phyloP scores from a whole-genome alignment of 345 rosid genomes.

The Turnera subulata region DNA sequence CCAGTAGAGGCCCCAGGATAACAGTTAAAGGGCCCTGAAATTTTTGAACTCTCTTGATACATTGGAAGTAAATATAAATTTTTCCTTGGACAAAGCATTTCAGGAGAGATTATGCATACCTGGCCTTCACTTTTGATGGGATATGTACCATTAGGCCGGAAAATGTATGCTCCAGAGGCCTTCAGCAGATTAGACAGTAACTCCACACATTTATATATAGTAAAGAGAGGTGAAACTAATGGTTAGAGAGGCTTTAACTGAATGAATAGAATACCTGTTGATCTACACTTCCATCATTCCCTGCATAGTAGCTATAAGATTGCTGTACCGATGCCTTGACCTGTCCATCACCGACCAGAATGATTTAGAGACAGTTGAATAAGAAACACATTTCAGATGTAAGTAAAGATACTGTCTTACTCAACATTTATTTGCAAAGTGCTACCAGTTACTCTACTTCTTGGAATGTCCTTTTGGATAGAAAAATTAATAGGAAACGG shows the following conservation, averaged over 20 bases:
- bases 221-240: conserved; percentile 1
- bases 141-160: conserved; percentile 69
- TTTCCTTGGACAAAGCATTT: background rate
- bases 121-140: conserved; percentile 21
- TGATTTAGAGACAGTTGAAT: background rate
- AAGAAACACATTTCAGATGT: conserved; percentile 8
- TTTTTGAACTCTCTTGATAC: background rate
- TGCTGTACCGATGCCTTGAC: conserved; percentile 43
- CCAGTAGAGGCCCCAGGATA: conserved; percentile 72
- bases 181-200: conserved; percentile 24
- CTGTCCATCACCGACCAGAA: conserved; percentile 7
- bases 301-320: conserved; percentile 71
- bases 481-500: background rate
- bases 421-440: background rate
- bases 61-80: background rate
- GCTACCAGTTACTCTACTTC: background rate
- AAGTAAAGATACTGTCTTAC: background rate
- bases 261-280: conserved; percentile 50
- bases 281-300: conserved; percentile 74
- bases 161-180: conserved; percentile 98
- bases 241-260: background rate
- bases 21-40: conserved; percentile 55
- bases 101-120: conserved; percentile 12
- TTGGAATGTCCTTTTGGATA: background rate
- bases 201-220: background rate